phyloP scores from a whole-genome alignment of 768 basidiomycete species.

The Boletellus emodensis region DNA sequence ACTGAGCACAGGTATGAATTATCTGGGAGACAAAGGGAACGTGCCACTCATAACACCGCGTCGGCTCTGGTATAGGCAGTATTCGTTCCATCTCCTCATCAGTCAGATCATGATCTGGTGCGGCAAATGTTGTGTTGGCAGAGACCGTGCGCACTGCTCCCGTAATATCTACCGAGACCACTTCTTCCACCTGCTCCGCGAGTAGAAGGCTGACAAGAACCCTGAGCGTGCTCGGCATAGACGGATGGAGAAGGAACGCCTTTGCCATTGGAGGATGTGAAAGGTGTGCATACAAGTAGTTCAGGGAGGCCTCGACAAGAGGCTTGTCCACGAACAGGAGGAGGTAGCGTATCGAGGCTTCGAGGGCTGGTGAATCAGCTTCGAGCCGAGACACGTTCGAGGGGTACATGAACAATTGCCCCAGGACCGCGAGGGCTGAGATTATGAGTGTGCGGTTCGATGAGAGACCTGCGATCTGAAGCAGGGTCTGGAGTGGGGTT shows the following conservation, averaged over 20 bases:
- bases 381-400: conserved; percentile 52
- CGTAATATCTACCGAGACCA: conserved; percentile 58
- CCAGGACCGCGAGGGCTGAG: conserved; percentile 55
- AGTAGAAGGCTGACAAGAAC: conserved; percentile 65
- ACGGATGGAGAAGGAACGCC: conserved; percentile 66
- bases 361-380: conserved; percentile 55
- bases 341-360: conserved; percentile 64
- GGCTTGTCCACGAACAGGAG: conserved; percentile 68
- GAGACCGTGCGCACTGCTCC: conserved; percentile 57
- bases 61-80: conserved; percentile 60
- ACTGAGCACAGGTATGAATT: conserved; percentile 9
- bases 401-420: conserved; percentile 58
- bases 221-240: conserved; percentile 67
- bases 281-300: conserved; percentile 72
- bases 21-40: conserved; percentile 12
- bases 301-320: conserved; percentile 67
- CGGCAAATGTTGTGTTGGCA: conserved; percentile 42
- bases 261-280: conserved; percentile 73
- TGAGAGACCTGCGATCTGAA: conserved; percentile 51
- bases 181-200: conserved; percentile 69
- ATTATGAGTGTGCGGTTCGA: conserved; percentile 76
- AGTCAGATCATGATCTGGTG: conserved; percentile 63
- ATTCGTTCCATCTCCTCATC: conserved; percentile 64
- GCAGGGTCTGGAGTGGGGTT: conserved; percentile 56
- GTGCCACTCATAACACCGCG: conserved; percentile 81